phyloP scores from a whole-genome alignment of 2,329 filamentous ascomycete species.

The Monosporascus sp. region DNA sequence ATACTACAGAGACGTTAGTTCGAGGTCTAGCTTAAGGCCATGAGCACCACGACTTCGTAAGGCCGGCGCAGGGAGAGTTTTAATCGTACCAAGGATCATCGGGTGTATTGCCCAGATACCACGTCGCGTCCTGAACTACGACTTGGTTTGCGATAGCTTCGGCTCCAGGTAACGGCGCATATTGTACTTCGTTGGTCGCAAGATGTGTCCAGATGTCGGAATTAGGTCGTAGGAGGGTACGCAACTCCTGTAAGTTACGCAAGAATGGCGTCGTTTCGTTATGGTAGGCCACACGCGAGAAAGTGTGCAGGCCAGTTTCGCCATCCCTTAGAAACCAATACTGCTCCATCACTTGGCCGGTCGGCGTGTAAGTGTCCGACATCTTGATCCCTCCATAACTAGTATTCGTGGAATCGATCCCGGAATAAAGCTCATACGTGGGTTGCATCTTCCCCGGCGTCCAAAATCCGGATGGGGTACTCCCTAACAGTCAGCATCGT shows the following conservation, averaged over 20 bases:
- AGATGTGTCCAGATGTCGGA: conserved; percentile 57
- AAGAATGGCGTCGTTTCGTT: conserved; percentile 51
- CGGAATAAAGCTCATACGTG: conserved; percentile 44
- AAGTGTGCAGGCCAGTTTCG: conserved; percentile 58
- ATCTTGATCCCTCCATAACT: conserved; percentile 54
- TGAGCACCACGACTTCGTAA: not conserved
- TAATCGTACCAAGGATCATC: conserved; percentile 36
- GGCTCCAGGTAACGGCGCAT: conserved; percentile 44
- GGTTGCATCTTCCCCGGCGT: conserved; percentile 47
- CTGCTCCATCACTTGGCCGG: conserved; percentile 55
- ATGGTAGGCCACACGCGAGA: conserved; percentile 54
- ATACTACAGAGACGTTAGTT: not conserved
- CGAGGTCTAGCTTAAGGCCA: not conserved
- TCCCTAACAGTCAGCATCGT: conserved; percentile 8
- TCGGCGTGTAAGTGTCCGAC: conserved; percentile 51
- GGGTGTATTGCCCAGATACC: conserved; percentile 50
- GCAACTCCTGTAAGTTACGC: conserved; percentile 54
- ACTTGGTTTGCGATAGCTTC: conserved; percentile 36
- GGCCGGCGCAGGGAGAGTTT: not conserved
- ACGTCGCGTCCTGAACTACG: conserved; percentile 59
- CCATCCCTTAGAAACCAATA: conserved; percentile 60
- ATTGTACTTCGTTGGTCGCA: conserved; percentile 49
- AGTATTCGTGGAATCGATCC: conserved; percentile 42
- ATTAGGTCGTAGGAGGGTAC: conserved; percentile 56
- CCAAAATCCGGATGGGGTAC: conserved; percentile 50